A percentile compares a stretch with the other conserved stretches of the same genome.
Evolutionary conservation across 257 asterid genomes (phyloP).

Genomic region (Anisodus acutangulus): DNA sequence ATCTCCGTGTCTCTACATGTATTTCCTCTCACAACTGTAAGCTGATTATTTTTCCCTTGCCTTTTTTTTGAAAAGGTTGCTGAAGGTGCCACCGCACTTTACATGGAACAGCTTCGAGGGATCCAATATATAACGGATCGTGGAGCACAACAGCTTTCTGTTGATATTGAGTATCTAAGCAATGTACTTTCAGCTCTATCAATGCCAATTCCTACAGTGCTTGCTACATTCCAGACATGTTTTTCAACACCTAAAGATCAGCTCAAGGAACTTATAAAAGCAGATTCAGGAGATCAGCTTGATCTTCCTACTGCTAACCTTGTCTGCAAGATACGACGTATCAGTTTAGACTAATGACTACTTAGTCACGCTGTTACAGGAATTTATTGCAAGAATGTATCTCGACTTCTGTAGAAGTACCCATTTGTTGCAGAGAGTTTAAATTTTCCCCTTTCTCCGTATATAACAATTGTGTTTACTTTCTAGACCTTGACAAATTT

Average conservation of each 20-base stretch:
- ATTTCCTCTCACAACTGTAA: neutral
- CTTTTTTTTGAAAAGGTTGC: slow-evolving; percentile 60
- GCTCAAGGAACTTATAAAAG: slow-evolving; percentile 75
- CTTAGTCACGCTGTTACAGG: neutral
- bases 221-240: slow-evolving; percentile 83
- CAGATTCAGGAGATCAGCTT: slow-evolving; percentile 73
- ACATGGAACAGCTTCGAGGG: slow-evolving; percentile 85
- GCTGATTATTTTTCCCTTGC: neutral
- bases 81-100: slow-evolving; percentile 91
- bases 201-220: slow-evolving; percentile 82
- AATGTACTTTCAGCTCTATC: slow-evolving; percentile 93
- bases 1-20: neutral
- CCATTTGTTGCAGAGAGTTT: slow-evolving; percentile 2
- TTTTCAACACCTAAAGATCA: slow-evolving; percentile 76
- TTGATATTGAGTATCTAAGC: slow-evolving; percentile 89
- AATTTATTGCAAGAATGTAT: neutral
- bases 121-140: slow-evolving; percentile 86
- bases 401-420: neutral
- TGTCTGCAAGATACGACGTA: slow-evolving; percentile 88
- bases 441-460: neutral
- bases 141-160: slow-evolving; percentile 94
- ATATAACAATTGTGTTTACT: neutral
- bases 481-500: neutral
- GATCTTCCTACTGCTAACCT: slow-evolving; percentile 88
- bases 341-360: slow-evolving; percentile 55